Evolutionary conservation across 306 rosid species (phyloP).

Genomic region (Corylus americana): DNA sequence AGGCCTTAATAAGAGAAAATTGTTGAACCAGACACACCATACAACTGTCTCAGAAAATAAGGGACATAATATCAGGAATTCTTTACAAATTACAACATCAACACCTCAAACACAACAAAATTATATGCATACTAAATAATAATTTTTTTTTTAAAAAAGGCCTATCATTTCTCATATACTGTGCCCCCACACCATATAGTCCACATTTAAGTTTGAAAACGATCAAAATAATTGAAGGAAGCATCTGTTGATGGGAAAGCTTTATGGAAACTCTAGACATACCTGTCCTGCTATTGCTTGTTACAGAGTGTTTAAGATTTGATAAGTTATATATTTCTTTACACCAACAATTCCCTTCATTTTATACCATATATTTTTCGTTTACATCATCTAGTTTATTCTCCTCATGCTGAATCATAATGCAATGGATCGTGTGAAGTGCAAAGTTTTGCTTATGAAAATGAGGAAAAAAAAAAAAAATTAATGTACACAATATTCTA

Average conservation of each 20-base stretch:
- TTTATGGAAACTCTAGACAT: conserved; percentile 78
- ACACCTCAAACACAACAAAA: neutral
- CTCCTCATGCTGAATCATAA: conserved; percentile 14
- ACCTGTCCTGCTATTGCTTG: conserved; percentile 80
- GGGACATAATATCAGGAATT: neutral
- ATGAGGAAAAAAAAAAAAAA: too few relatives aligned
- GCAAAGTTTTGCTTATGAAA: neutral
- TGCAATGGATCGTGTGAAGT: too few relatives aligned
- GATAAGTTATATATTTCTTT: conserved; percentile 16
- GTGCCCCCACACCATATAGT: too few relatives aligned
- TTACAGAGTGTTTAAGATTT: conserved; percentile 94
- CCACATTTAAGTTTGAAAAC: too few relatives aligned
- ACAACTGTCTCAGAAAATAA: neutral
- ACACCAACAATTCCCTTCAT: neutral
- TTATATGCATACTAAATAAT: neutral
- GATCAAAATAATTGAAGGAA: conserved; percentile 16
- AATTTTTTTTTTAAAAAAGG: too few relatives aligned
- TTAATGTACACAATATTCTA: too few relatives aligned
- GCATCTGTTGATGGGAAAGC: conserved; percentile 88
- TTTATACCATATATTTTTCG: neutral
- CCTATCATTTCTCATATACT: too few relatives aligned
- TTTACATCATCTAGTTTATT: neutral
- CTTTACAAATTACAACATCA: neutral
- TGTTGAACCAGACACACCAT: conserved; percentile 29
- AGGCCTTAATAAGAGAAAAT: too few relatives aligned